Evolutionary conservation across 2,329 filamentous ascomycete genomes (phyloP).

Genomic region (Rosellinia necatrix): DNA sequence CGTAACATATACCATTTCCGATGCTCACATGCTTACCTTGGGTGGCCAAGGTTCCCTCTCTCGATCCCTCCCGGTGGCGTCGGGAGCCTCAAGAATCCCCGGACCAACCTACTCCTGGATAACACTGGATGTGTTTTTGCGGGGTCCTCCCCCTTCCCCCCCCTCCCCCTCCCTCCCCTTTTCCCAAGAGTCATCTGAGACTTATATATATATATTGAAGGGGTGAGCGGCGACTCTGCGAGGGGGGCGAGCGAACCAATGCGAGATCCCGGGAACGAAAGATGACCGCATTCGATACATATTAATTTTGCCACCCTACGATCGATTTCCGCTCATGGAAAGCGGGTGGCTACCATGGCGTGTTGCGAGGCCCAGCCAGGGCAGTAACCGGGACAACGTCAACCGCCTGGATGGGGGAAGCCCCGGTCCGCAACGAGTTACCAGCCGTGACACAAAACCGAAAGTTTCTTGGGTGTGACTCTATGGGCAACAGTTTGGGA

Average conservation of each 20-base stretch:
- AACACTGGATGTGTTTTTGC: conserved; percentile 10
- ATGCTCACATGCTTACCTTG: conserved; percentile 23
- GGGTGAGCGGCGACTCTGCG: conserved; percentile 15
- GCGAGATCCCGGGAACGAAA: conserved; percentile 5
- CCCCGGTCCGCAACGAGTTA: conserved; percentile 7
- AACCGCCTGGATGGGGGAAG: conserved; percentile 5
- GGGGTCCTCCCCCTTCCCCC: conserved; percentile 16
- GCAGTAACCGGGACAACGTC: conserved; percentile 17
- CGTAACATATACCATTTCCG: neutral
- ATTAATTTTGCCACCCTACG: conserved; percentile 28
- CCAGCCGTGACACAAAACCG: conserved; percentile 14
- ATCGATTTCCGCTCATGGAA: conserved; percentile 17
- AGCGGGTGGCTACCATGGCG: conserved; percentile 13
- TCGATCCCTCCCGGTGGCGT: conserved; percentile 9
- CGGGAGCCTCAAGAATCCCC: conserved; percentile 25
- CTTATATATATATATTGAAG: conserved; percentile 22
- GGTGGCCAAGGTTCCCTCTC: conserved; percentile 6
- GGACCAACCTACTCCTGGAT: conserved; percentile 9
- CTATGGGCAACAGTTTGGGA: neutral
- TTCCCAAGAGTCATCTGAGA: conserved; percentile 20
- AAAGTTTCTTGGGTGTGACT: conserved; percentile 3
- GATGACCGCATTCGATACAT: conserved; percentile 22
- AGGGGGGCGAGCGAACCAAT: conserved; percentile 21
- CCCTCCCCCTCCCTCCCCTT: too few species aligned
- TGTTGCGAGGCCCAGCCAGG: conserved; percentile 19